A percentile compares a stretch with the other conserved stretches of the same genome.
These are phyloP conservation scores for Colletotrichum abscissum DNA, from an alignment of 2,329 filamentous ascomycete species.

Conservation along the genomic window DNA sequence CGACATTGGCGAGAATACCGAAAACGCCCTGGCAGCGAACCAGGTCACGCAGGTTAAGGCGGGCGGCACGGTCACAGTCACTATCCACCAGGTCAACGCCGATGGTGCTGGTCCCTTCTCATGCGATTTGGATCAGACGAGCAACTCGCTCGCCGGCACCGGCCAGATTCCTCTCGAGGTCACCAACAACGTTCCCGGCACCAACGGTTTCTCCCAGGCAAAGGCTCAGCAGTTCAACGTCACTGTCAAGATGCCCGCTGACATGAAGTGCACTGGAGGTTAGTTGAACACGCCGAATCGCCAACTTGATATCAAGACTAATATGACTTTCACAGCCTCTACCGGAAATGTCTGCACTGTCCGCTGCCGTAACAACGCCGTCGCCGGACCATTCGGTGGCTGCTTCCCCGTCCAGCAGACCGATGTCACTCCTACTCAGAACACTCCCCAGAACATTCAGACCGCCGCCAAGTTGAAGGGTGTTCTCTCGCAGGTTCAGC, in stretches of 20 bases:
- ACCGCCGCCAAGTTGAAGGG: conserved; percentile 58
- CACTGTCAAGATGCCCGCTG: conserved; percentile 62
- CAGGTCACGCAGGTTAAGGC: conserved; percentile 61
- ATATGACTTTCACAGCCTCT: conserved; percentile 50
- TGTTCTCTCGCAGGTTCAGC: conserved; percentile 58
- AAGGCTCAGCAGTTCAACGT: conserved; percentile 68
- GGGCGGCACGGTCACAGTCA: conserved; percentile 57
- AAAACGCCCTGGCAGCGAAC: conserved; percentile 58
- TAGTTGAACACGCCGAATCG: conserved; percentile 38
- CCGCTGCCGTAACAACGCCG: conserved; percentile 68
- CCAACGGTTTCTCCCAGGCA: conserved; percentile 67
- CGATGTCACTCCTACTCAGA: conserved; percentile 54
- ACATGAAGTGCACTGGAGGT: conserved; percentile 63
- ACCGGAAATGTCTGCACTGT: conserved; percentile 70
- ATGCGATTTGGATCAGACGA: conserved; percentile 63
- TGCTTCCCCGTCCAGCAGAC: conserved; percentile 69
- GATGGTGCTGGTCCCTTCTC: conserved; percentile 66
- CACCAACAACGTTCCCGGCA: conserved; percentile 68
- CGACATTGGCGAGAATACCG: conserved; percentile 67
- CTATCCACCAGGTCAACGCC: conserved; percentile 65
- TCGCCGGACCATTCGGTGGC: conserved; percentile 67
- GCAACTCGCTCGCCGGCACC: conserved; percentile 56
- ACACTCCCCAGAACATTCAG: conserved; percentile 56
- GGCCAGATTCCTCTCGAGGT: conserved; percentile 60
- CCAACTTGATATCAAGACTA: neutral